Evolutionary conservation across 2,329 filamentous ascomycete species (phyloP).

Genomic region (Paraphoma sp.): DNA sequence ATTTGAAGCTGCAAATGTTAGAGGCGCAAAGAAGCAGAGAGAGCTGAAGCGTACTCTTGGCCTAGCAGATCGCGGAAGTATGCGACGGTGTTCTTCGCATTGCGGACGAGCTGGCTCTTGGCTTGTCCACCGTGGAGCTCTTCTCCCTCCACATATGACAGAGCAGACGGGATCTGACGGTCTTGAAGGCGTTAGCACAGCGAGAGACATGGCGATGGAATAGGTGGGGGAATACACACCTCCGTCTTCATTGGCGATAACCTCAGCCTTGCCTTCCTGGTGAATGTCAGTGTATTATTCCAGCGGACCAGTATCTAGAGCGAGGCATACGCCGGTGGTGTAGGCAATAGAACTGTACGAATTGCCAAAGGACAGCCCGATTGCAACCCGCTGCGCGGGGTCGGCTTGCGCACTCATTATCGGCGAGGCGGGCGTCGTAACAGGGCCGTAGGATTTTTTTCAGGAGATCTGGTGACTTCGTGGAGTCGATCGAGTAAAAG

Average conservation of each 20-base stretch:
- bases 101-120: conserved; percentile 91
- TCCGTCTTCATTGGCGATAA: conserved; percentile 99
- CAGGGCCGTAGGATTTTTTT: not conserved
- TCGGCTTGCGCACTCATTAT: conserved; percentile 60
- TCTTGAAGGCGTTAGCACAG: conserved; percentile 61
- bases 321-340: conserved; percentile 65
- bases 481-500: not conserved
- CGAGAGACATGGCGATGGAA: conserved; percentile 2
- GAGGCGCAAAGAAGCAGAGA: conserved; percentile 3
- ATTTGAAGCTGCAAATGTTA: conserved; percentile 71
- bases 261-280: conserved; percentile 89
- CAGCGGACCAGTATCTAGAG: no score
- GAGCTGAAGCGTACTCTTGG: conserved; percentile 71
- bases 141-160: conserved; percentile 95
- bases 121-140: conserved; percentile 97
- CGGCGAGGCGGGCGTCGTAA: conserved; percentile 10
- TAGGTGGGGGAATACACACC: conserved; percentile 61
- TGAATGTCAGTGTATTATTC: conserved; percentile 12
- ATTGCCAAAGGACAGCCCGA: conserved; percentile 98
- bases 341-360: conserved; percentile 97
- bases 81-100: conserved; percentile 89
- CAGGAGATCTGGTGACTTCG: not conserved
- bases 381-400: conserved; percentile 68
- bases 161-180: conserved; percentile 91
- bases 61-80: conserved; percentile 97